phyloP scores from a whole-genome alignment of 441 rosid genomes.

The Sinapis alba region DNA sequence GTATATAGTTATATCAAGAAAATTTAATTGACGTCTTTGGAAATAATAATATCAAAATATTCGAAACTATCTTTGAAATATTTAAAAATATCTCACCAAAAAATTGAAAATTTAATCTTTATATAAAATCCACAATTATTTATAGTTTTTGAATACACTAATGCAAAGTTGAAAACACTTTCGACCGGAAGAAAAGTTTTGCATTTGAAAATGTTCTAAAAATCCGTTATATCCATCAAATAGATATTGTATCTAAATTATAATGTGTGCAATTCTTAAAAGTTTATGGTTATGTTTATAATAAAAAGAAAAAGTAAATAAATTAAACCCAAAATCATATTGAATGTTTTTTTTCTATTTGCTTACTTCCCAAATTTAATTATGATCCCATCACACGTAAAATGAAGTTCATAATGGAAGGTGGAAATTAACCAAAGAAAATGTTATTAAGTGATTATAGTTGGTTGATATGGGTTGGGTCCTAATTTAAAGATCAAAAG shows the following conservation, averaged over 20 bases:
- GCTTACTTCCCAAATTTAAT: background rate
- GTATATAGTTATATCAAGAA: constrained; percentile 24
- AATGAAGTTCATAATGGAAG: background rate
- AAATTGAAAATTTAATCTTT: background rate
- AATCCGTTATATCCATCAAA: background rate
- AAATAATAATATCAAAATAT: background rate
- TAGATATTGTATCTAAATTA: background rate
- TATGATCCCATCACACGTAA: background rate
- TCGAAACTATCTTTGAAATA: constrained; percentile 7
- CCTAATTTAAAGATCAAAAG: background rate
- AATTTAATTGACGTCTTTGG: constrained; percentile 24
- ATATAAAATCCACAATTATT: background rate
- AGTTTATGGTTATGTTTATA: background rate
- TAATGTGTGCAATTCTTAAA: background rate
- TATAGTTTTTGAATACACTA: background rate
- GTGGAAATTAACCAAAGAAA: background rate
- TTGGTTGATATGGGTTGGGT: background rate
- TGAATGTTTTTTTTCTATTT: background rate
- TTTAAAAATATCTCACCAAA: background rate
- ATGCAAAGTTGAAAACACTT: background rate
- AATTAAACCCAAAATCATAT: background rate
- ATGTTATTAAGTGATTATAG: background rate
- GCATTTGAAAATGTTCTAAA: background rate
- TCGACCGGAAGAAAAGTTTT: background rate
- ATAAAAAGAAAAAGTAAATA: background rate